These are phyloP conservation scores for Xylaria sp. DNA, from an alignment of 2,329 filamentous ascomycete species.

Conservation along the genomic window DNA sequence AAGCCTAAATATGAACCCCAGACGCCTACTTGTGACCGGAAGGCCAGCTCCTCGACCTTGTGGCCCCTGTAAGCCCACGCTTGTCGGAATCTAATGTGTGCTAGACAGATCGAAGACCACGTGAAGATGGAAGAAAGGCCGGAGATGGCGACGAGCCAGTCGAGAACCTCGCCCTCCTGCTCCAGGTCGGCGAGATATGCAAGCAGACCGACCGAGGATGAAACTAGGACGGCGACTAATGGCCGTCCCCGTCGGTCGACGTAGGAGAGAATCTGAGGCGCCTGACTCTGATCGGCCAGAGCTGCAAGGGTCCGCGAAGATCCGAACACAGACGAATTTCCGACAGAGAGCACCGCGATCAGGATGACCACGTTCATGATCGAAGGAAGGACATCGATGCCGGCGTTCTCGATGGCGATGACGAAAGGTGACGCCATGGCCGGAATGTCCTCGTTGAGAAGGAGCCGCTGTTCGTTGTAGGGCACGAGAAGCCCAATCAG, in stretches of 20 bases:
- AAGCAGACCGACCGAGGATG: slow-evolving; percentile 76
- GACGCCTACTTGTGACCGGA: slow-evolving; percentile 81
- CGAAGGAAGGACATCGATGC: slow-evolving; percentile 82
- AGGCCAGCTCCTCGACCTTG: slow-evolving; percentile 81
- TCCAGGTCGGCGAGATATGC: slow-evolving; percentile 78
- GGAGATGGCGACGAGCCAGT: slow-evolving; percentile 82
- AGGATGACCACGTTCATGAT: slow-evolving; percentile 97
- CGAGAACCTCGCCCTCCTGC: slow-evolving; percentile 72
- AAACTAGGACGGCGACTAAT: slow-evolving; percentile 75
- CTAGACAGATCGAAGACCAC: slow-evolving; percentile 86
- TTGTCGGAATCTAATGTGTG: slow-evolving; percentile 88
- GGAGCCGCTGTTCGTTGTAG: slow-evolving; percentile 73
- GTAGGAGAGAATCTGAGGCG: slow-evolving; percentile 80
- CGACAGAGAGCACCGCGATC: slow-evolving; percentile 88
- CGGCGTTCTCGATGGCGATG: slow-evolving; percentile 85
- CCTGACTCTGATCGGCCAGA: slow-evolving; percentile 87
- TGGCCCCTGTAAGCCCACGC: slow-evolving; percentile 80
- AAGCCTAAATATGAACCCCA: slow-evolving; percentile 85
- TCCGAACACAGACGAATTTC: slow-evolving; percentile 91
- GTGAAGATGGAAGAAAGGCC: slow-evolving; percentile 81
- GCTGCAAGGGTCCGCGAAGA: slow-evolving; percentile 90
- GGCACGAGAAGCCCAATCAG: slow-evolving; percentile 86
- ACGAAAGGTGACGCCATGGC: slow-evolving; percentile 90
- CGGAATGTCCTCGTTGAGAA: slow-evolving; percentile 65
- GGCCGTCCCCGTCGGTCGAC: slow-evolving; percentile 86